These are phyloP conservation scores for Meripilus lineatus DNA, from an alignment of 1,284 basidiomycete species.

Conservation along the genomic window DNA sequence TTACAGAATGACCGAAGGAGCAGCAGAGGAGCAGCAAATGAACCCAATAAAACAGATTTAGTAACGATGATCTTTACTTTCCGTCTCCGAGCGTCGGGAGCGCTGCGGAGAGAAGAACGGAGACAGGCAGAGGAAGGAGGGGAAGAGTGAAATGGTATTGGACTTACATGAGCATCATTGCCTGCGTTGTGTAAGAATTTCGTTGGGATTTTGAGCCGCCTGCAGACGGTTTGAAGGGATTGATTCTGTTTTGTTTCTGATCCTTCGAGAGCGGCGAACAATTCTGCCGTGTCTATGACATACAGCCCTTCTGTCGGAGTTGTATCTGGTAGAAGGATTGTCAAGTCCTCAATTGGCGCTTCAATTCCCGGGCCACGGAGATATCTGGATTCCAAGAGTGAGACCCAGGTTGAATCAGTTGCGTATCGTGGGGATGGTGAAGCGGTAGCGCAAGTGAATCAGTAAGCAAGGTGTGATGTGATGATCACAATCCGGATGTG, in stretches of 20 bases:
- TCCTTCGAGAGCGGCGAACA: conserved; percentile 70
- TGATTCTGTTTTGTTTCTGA: conserved; percentile 45
- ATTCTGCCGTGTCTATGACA: conserved; percentile 66
- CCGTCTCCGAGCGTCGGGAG: neutral
- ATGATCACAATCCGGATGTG: no score
- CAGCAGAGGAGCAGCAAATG: neutral
- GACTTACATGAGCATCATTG: conserved; percentile 74
- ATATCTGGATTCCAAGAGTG: conserved; percentile 34
- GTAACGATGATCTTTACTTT: no score
- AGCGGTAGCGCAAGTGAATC: no score
- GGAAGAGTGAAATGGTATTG: conserved; percentile 2
- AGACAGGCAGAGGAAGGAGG: neutral
- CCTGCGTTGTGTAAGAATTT: conserved; percentile 75
- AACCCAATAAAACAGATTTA: no score
- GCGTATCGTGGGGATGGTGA: no score
- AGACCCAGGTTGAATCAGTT: no score
- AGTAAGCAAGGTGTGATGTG: no score
- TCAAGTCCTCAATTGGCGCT: conserved; percentile 47
- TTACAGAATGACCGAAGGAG: no score
- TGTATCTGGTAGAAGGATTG: conserved; percentile 50
- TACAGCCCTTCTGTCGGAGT: conserved; percentile 51
- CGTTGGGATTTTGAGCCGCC: conserved; percentile 53
- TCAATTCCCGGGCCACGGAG: conserved; percentile 45
- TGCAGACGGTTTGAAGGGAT: conserved; percentile 53
- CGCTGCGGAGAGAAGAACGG: no score